Evolutionary conservation across 2,329 filamentous ascomycete genomes (phyloP).

Genomic region (Pyrenochaeta sp.): DNA sequence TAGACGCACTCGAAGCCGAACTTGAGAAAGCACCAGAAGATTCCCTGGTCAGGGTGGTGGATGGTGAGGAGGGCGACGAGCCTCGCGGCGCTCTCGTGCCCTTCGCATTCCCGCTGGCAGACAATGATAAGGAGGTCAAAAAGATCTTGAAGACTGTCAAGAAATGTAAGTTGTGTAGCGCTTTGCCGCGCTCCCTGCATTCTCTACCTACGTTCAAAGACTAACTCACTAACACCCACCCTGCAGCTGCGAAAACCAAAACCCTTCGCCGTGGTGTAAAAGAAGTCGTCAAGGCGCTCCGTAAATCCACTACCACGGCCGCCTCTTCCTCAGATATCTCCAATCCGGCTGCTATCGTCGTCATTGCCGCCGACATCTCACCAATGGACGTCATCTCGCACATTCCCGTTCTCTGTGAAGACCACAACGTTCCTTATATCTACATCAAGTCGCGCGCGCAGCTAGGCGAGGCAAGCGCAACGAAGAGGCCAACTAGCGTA

Average conservation of each 20-base stretch:
- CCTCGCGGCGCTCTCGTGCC: slow-evolving; percentile 72
- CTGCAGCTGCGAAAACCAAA: slow-evolving; percentile 88
- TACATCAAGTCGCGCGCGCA: slow-evolving; percentile 93
- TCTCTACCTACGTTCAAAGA: neutral
- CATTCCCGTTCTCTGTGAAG: slow-evolving; percentile 96
- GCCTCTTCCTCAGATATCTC: slow-evolving; percentile 64
- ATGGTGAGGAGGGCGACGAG: slow-evolving; percentile 53
- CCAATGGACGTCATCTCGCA: slow-evolving; percentile 99
- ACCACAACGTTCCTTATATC: slow-evolving; percentile 96
- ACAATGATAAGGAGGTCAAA: slow-evolving; percentile 74
- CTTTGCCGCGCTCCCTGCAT: neutral
- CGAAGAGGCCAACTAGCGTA: slow-evolving; percentile 95
- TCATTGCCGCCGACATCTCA: slow-evolving; percentile 96
- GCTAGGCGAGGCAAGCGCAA: slow-evolving; percentile 90
- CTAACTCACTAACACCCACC: slow-evolving; percentile 13
- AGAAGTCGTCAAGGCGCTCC: slow-evolving; percentile 97
- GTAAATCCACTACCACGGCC: slow-evolving; percentile 81
- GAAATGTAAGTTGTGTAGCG: slow-evolving; percentile 58
- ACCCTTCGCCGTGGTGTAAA: slow-evolving; percentile 98
- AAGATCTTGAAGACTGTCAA: slow-evolving; percentile 72
- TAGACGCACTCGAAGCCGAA: slow-evolving; percentile 61
- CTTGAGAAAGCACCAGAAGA: slow-evolving; percentile 71
- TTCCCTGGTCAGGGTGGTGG: slow-evolving; percentile 54
- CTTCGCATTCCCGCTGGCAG: slow-evolving; percentile 81
- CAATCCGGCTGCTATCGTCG: slow-evolving; percentile 74